phyloP scores from a whole-genome alignment of 768 basidiomycete genomes.

The Leccinum uliginosum region DNA sequence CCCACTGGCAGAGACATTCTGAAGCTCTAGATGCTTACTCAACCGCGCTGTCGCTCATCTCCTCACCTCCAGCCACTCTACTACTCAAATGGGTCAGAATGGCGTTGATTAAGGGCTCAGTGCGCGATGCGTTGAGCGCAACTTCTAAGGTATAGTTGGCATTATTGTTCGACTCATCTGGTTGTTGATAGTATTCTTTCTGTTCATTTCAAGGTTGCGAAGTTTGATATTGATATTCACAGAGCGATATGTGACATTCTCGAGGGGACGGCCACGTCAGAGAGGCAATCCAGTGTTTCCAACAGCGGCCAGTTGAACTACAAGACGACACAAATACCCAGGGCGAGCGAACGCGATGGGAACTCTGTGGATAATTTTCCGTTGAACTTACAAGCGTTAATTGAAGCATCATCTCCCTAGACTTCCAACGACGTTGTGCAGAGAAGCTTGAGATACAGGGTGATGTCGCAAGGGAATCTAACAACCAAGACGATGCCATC shows the following conservation, averaged over 20 bases:
- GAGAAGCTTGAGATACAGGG: background rate
- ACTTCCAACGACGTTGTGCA: background rate
- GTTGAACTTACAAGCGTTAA: background rate
- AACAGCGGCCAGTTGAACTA: background rate
- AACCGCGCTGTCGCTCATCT: background rate
- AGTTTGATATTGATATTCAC: background rate
- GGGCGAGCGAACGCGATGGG: background rate
- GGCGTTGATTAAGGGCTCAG: background rate
- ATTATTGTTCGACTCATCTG: background rate
- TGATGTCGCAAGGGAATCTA: background rate
- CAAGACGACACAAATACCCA: background rate
- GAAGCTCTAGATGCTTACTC: background rate
- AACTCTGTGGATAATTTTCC: background rate
- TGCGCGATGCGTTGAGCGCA: background rate
- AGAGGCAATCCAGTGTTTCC: background rate
- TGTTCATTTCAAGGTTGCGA: slow-evolving; percentile 3
- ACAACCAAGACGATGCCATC: background rate
- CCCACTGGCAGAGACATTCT: background rate
- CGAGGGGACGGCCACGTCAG: background rate
- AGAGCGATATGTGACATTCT: slow-evolving; percentile 1
- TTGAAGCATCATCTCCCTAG: background rate
- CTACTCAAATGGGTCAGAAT: background rate
- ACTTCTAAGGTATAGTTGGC: background rate
- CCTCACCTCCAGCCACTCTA: background rate
- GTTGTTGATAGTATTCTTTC: background rate